Percentiles rank a stretch among this genome's conserved stretches.
phyloP scores from a whole-genome alignment of 345 rosid species.

The Populus davidiana region DNA sequence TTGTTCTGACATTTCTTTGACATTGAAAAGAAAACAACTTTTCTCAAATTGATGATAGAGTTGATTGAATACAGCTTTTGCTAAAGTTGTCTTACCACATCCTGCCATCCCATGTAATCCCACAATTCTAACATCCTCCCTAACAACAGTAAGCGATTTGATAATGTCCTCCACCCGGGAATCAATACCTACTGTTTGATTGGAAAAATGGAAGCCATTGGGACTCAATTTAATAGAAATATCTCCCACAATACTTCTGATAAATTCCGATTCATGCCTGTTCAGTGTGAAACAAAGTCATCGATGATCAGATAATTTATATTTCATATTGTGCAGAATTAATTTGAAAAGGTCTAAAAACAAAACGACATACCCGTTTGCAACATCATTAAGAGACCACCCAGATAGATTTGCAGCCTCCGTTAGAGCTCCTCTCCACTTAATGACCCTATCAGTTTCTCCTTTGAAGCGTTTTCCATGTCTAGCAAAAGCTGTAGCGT shows the following conservation, averaged over 20 bases:
- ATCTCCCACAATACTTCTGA: slow-evolving; percentile 24
- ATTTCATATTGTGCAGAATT: no score
- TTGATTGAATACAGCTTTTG: neutral
- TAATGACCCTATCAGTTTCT: no score
- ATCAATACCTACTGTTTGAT: neutral
- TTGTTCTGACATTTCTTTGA: neutral
- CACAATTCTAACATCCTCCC: neutral
- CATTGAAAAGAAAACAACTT: neutral
- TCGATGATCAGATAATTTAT: no score
- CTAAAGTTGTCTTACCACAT: neutral
- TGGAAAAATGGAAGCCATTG: neutral
- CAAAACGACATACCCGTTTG: no score
- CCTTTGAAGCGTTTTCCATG: no score
- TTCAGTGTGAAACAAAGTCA: no score
- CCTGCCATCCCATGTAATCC: neutral
- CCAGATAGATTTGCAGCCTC: no score
- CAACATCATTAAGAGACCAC: no score
- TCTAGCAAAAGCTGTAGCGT: no score
- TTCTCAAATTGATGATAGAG: neutral
- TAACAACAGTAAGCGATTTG: slow-evolving; percentile 1
- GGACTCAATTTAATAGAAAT: slow-evolving; percentile 24
- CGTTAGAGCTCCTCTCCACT: no score
- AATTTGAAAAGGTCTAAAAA: no score
- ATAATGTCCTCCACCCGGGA: neutral
- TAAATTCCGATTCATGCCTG: slow-evolving; percentile 32